A percentile compares a stretch with the other conserved stretches of the same genome.
Evolutionary conservation across 1,284 basidiomycete species (phyloP).

Genomic region (Tilletia indica): DNA sequence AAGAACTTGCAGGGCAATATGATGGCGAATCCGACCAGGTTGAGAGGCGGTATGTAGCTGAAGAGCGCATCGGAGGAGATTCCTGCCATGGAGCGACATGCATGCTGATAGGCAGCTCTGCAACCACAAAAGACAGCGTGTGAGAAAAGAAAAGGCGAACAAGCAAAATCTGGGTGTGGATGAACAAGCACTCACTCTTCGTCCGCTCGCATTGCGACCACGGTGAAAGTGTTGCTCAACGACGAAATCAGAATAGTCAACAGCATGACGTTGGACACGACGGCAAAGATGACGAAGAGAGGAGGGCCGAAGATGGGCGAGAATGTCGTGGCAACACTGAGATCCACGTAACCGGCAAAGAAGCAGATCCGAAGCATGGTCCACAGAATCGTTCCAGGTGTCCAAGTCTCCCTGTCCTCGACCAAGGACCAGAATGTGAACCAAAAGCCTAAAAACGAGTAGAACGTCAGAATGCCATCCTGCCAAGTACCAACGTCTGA

Average conservation of each 20-base stretch:
- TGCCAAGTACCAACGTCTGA: neutral
- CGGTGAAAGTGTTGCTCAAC: constrained; percentile 86
- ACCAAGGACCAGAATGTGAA: constrained; percentile 81
- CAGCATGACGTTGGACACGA: constrained; percentile 71
- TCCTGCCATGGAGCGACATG: constrained; percentile 61
- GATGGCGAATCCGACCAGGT: constrained; percentile 36
- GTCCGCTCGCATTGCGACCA: constrained; percentile 82
- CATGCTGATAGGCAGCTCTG: constrained; percentile 88
- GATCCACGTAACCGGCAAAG: constrained; percentile 50
- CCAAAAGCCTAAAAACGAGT: constrained; percentile 66
- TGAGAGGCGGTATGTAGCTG: constrained; percentile 83
- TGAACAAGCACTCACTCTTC: constrained; percentile 68
- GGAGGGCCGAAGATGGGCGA: constrained; percentile 80
- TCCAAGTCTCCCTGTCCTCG: constrained; percentile 46
- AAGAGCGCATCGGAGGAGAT: constrained; percentile 85
- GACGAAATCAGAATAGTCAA: constrained; percentile 71
- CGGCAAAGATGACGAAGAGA: constrained; percentile 65
- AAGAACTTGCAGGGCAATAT: constrained; percentile 26
- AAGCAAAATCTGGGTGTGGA: neutral
- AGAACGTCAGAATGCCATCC: neutral
- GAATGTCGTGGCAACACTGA: constrained; percentile 59
- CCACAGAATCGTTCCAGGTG: constrained; percentile 70
- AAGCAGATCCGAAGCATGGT: constrained; percentile 80
- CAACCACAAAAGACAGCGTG: neutral
- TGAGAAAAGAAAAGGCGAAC: no score